Evolutionary conservation across 768 basidiomycete species (phyloP), one percentile per base, ranked within the genome.

Genomic region (Phanerochaete sordida): DNA sequence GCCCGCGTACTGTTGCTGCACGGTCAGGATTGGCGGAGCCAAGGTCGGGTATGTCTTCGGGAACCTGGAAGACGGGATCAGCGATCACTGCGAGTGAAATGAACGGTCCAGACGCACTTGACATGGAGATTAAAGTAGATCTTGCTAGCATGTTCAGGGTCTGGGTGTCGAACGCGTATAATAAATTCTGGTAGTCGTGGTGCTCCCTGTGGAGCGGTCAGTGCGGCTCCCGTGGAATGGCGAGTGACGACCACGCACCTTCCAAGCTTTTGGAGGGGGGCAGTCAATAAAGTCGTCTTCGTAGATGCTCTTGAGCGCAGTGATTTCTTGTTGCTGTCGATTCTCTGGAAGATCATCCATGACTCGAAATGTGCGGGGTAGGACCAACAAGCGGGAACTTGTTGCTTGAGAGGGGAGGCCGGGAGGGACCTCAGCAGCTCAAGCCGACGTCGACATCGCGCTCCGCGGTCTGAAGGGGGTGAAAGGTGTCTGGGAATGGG

Each of bases 1-100:
- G 24, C 90, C 89, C 33, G 77, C 74, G 54, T 81, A 77, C 23
- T 88, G 87, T 65, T 83, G 87, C 70, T 87, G 82, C 43, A 91
- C 80, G 7, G 81, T 77, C 64, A 93, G 89, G 0, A 78, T 81
- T 7, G 91, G 87, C 44, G 78, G 81, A 27, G 88, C 85, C 56
- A 88, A 81, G 3, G 75, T 75, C n/a, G 91, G 91, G 68, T 93
- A 93, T 55, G 90, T 91, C 72, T 86, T 90, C 2, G 91, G 90
- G 60, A 93, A 84, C 70, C 90, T 92, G 62, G 11, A 16, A 58
- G 45, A 47, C 19, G 48, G 33, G 35, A 55, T 48, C 37, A 39
- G n/a, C 31, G 19, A 24, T 13, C 26, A 43, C 30, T 3, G 23
- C 12, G 23, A 28, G 27, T 11, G n/a, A 49, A 23, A 65, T 23